phyloP scores from a whole-genome alignment of 148 eudicot genomes.

The Rhododendron vialii region DNA sequence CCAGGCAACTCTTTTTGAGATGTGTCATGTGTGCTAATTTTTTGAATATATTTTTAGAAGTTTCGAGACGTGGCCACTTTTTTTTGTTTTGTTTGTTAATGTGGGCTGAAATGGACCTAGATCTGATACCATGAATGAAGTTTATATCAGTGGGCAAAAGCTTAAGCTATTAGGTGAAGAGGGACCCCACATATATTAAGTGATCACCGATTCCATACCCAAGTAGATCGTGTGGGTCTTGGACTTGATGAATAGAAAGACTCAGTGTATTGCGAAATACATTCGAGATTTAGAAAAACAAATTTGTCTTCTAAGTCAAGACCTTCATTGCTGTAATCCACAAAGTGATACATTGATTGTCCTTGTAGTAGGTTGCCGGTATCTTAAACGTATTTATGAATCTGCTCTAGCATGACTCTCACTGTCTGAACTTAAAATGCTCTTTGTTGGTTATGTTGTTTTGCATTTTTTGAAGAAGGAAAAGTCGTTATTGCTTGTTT shows the following conservation, averaged over 20 bases:
- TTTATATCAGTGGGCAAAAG: background rate
- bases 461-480: background rate
- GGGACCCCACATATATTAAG: background rate
- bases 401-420: background rate
- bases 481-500: background rate
- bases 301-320: background rate
- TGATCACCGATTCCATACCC: background rate
- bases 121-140: background rate
- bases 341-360: background rate
- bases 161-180: background rate
- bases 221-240: conserved; percentile 3
- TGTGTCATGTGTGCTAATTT: background rate
- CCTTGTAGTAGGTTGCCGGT: background rate
- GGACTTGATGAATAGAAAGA: background rate
- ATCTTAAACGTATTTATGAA: background rate
- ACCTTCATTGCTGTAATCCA: background rate
- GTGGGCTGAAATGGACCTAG: background rate
- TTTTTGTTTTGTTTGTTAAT: background rate
- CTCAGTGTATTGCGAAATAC: background rate
- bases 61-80: background rate
- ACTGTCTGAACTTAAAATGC: background rate
- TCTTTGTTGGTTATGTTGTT: background rate
- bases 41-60: background rate
- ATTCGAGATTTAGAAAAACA: background rate
- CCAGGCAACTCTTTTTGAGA: background rate